phyloP scores from a whole-genome alignment of 2,329 filamentous ascomycete species.

The Tetracladium maxilliforme region DNA sequence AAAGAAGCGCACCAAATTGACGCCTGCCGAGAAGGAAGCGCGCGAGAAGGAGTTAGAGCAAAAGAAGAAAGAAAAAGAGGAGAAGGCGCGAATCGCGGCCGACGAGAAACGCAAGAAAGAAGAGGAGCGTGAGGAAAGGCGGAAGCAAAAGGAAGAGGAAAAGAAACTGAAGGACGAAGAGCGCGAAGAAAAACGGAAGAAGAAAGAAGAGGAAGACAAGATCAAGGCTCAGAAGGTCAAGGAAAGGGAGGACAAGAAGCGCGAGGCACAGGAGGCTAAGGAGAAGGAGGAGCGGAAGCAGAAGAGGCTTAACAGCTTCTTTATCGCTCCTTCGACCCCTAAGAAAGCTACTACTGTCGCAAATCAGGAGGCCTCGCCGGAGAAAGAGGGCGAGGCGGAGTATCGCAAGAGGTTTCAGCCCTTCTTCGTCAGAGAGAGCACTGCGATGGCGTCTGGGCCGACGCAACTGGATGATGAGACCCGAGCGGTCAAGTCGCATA shows the following conservation, averaged over 20 bases:
- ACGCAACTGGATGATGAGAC: too few species aligned
- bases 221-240: slow-evolving; percentile 18
- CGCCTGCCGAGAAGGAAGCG: slow-evolving; percentile 12
- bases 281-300: slow-evolving; percentile 34
- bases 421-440: too few species aligned
- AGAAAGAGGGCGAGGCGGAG: too few species aligned
- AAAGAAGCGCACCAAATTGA: slow-evolving; percentile 28
- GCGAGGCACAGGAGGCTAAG: slow-evolving; percentile 33
- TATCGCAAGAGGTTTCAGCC: too few species aligned
- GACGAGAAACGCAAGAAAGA: slow-evolving; percentile 22
- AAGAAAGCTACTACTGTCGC: too few species aligned
- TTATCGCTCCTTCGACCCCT: slow-evolving; percentile 22
- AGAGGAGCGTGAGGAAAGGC: slow-evolving; percentile 24
- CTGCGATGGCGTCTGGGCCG: too few species aligned
- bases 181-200: slow-evolving; percentile 4
- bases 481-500: too few species aligned
- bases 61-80: slow-evolving; percentile 22
- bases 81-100: slow-evolving; percentile 16
- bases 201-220: slow-evolving; percentile 11
- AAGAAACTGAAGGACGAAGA: slow-evolving; percentile 9
- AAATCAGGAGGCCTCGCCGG: too few species aligned
- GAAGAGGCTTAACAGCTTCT: slow-evolving; percentile 30
- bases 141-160: slow-evolving; percentile 16
- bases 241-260: slow-evolving; percentile 29
- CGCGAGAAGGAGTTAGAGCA: slow-evolving; percentile 20